Base-by-base conservation (phyloP, 495 filamentous ascomycete genomes). In the Rhypophila decipiens region DNA sequence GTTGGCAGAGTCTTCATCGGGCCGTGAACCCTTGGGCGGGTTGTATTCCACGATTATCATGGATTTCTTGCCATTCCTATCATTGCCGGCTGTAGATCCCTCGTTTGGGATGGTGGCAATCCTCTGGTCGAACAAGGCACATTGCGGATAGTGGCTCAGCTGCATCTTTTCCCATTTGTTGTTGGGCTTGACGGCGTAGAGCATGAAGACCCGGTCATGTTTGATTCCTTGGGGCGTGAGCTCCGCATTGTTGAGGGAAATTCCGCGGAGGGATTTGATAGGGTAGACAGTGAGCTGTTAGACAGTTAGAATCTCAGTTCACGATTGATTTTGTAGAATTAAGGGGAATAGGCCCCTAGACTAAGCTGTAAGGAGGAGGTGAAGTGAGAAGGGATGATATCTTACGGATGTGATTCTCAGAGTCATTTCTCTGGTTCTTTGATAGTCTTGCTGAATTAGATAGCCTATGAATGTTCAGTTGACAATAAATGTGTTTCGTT, bases 211-310 rank as follows among this genome's bases (percentile, higher is more conserved):
- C 8, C 90, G 80, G 68, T 96, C 90, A 64, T 87, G 76, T 24
- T 68, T 66, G 48, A 94, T 77, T 11, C 89, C 89, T 50, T 80
- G 74, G n/a, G 72, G 64, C 1, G 80, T 82, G 27, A 90, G 58
- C 5, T 66, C 50, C 10, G 84, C 75, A 18, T 69, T 57, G 2
- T 67, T 37, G 29, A 95, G 61, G 21, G 73, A 47, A 23, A 86
- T 77, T 4, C 76, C 80, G 4, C 84, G 80, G 1, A 96, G 75
- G 2, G 83, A 88, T 58, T 95, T 96, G 70, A 96, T 86, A 46
- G 90, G 89, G 60, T 95, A 94, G 35, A 86, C 73, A 66, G 87
- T 93, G 24, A 96, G 74, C 85, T 93, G 56, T 39, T 34, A 2
- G 38, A 29, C 44, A 24, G 39, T 31, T 47, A 51, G 42, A 7